Evolutionary conservation across 1,284 basidiomycete genomes (phyloP), one percentile per base, ranked within the genome.

Genomic region (Papiliotrema terrestris): DNA sequence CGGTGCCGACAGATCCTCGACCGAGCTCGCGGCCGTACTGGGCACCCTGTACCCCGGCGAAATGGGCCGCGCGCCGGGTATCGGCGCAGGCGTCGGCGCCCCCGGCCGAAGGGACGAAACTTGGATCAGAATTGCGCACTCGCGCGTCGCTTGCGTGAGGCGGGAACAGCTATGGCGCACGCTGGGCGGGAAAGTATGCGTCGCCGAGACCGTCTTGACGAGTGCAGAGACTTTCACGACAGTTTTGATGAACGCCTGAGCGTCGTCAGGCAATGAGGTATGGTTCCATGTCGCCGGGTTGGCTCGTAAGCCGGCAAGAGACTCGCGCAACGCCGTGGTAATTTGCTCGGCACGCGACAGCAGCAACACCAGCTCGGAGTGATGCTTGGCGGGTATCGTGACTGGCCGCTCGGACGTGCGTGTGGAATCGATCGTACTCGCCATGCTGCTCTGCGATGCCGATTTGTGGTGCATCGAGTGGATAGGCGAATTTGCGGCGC

Each of bases 191-290:
- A 76, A 73, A 8, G 59, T 52, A 50, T 78, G 73, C 32, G 68
- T 66, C n/a, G 63, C 59, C 26, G 73, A 76, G n/a, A 78, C 67
- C 3, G 62, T 53, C 56, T 75, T 76, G 52, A 78, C 73, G 11
- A 76, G 63, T 54, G 73, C 76, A 20, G 75, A 75, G 1, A 80
- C 77, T 42, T 71, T 71, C 53, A 79, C 74, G 8, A 80, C 79
- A 36, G 73, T 73, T 65, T 78, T 74, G 59, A 72, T 74, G 58
- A 74, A 75, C 11, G 56, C 54, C 29, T 71, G 68, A 6, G 69
- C 72, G 37, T 74, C 64, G 26, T 67, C 66, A 11, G 70, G 66
- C 9, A 75, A 55, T 3, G 65, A 57, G 2, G 65, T 62, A 23
- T 64, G 59, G n/a, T 61, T 55, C 19, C 61, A 61, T n/a, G 57